Evolutionary conservation across 2,329 filamentous ascomycete species (phyloP).

Genomic region (Cadophora malorum): DNA sequence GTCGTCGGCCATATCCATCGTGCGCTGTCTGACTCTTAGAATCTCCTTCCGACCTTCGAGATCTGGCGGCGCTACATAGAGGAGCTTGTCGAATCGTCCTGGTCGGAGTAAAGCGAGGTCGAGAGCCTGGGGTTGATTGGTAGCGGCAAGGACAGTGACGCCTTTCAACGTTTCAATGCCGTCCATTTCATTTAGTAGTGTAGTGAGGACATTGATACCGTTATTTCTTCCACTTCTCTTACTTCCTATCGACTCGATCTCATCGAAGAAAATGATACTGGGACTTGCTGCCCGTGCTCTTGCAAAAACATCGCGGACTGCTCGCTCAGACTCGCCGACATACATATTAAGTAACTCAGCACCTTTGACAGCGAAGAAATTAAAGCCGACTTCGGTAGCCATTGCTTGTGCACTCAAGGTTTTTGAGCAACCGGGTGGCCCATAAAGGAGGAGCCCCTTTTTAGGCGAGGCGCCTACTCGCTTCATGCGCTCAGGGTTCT

Average conservation of each 20-base stretch:
- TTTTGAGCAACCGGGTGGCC: slow-evolving; percentile 93
- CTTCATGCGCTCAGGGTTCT: slow-evolving; percentile 58
- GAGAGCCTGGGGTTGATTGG: slow-evolving; percentile 85
- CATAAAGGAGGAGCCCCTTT: slow-evolving; percentile 88
- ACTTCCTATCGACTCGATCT: slow-evolving; percentile 82
- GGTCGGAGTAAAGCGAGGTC: slow-evolving; percentile 86
- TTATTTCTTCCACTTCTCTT: slow-evolving; percentile 53
- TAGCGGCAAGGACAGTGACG: slow-evolving; percentile 88
- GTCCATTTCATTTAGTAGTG: slow-evolving; percentile 93
- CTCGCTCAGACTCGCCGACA: slow-evolving; percentile 90
- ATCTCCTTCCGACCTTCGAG: slow-evolving; percentile 77
- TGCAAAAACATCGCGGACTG: slow-evolving; percentile 83
- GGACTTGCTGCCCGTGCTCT: slow-evolving; percentile 86
- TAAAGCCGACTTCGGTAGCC: slow-evolving; percentile 87
- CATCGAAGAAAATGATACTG: slow-evolving; percentile 96
- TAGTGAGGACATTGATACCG: slow-evolving; percentile 84
- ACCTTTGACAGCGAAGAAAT: slow-evolving; percentile 94
- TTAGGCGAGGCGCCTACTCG: slow-evolving; percentile 63
- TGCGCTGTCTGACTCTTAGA: slow-evolving; percentile 69
- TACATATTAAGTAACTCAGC: slow-evolving; percentile 96
- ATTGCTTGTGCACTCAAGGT: slow-evolving; percentile 90
- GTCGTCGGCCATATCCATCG: slow-evolving; percentile 64
- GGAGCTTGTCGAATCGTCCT: slow-evolving; percentile 81
- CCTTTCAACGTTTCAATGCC: slow-evolving; percentile 85
- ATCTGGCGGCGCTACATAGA: slow-evolving; percentile 87